phyloP scores from a whole-genome alignment of 1,284 basidiomycete genomes.

The Dichomitus squalens region DNA sequence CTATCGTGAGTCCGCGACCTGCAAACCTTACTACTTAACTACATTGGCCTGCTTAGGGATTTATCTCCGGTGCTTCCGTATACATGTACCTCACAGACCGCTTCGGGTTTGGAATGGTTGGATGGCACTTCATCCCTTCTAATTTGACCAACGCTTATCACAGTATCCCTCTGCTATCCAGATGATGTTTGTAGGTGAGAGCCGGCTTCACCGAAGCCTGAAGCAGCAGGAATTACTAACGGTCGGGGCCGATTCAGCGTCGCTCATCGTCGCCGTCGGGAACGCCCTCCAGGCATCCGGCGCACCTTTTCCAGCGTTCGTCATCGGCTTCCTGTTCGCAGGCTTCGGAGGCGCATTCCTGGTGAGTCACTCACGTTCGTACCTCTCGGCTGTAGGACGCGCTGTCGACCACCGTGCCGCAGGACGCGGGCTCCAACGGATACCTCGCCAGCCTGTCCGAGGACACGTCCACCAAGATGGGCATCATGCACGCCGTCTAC shows the following conservation, averaged over 20 bases:
- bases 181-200: not conserved
- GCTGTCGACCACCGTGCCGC: not conserved
- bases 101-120: conserved; percentile 58
- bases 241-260: not conserved
- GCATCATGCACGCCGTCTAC: conserved; percentile 55
- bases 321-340: conserved; percentile 56
- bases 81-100: conserved; percentile 54
- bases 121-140: not conserved
- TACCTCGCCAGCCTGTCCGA: conserved; percentile 51
- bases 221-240: not conserved
- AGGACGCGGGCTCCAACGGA: conserved; percentile 59
- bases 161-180: not conserved
- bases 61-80: conserved; percentile 45
- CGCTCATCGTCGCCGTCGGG: conserved; percentile 40
- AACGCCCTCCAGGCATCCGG: conserved; percentile 60
- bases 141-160: not conserved
- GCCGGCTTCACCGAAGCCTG: not conserved
- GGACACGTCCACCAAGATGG: conserved; percentile 56
- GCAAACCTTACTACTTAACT: conserved; percentile 22
- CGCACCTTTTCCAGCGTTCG: conserved; percentile 66
- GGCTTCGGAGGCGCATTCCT: conserved; percentile 64
- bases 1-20: conserved; percentile 33
- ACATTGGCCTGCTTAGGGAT: conserved; percentile 39
- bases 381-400: not conserved
- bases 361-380: conserved; percentile 29